Base-by-base conservation (phyloP, 2,329 filamentous ascomycete species). In the Ascochyta pisi region DNA sequence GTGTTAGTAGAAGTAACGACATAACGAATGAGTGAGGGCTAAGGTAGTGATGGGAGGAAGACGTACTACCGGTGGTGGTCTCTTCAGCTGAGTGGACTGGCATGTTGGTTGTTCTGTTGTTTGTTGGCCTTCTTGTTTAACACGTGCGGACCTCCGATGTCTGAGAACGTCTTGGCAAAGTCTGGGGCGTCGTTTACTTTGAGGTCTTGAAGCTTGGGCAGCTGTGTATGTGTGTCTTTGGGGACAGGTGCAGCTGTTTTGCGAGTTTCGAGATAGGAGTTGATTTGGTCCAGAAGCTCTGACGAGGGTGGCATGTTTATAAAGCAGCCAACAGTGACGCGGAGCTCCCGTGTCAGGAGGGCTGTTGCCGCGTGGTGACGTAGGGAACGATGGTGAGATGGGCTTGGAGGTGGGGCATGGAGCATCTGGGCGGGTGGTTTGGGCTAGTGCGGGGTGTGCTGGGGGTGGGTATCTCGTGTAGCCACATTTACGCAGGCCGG, bases 31-130 rank as follows among this genome's bases (percentile, higher is more conserved):
- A 15, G 16, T 15, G 10, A 19, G 24, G 3, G 13, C 7, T 9
- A 22, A 47, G 13, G 29, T 15, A 4, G 12, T 12, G 29, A 19
- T 19, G 19, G 19, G 19, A 15, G 44, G 31, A 3, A 51, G 26
- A 74, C 76, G 44, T 71, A 79, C 77, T 74, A 50, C 76, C 73
- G 46, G 59, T 58, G 47, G 75, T 66, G 48, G 69, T 67, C 57
- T 79, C 76, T 64, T 79, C 76, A 61, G 74, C 71, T 48, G 75
- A 73, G 61, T 76, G 75, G 60, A 73, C 71, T 51, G 78, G 77
- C 77, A 79, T 79, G 42, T 60, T 54, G 68, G 29, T 27, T 55
- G 22, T 55, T 50, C 52, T 61, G 38, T 53, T 57, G 24, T 24
- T 19, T 44, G n/a, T 40, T 29, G 46, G 40, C 6, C 44, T 45